phyloP scores from a whole-genome alignment of 345 rosid genomes.

The Balakata baccata region DNA sequence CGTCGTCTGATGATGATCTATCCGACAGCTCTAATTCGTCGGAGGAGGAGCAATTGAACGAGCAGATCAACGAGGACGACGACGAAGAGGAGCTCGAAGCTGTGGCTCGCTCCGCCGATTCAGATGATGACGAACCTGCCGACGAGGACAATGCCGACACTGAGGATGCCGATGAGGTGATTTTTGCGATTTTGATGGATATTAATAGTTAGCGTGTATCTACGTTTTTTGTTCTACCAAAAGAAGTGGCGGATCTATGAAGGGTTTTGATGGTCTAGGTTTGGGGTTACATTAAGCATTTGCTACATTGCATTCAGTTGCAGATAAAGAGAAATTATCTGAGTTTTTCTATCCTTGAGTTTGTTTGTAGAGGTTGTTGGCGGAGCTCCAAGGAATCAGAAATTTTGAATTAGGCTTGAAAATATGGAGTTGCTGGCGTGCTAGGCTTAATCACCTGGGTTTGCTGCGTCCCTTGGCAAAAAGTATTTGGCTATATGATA shows the following conservation, averaged over 20 bases:
- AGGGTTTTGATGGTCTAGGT: background rate
- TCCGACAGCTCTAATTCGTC: slow-evolving; percentile 61
- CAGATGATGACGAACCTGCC: slow-evolving; percentile 53
- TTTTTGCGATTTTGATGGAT: background rate
- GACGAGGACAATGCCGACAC: slow-evolving; percentile 19
- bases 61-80: slow-evolving; percentile 63
- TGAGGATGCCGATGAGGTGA: slow-evolving; percentile 48
- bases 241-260: background rate
- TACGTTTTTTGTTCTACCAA: slow-evolving; percentile 4
- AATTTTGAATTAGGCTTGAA: background rate
- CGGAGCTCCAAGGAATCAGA: background rate
- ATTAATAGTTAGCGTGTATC: background rate
- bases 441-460: background rate
- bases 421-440: background rate
- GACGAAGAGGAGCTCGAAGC: slow-evolving; percentile 98
- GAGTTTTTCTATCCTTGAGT: background rate
- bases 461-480: background rate
- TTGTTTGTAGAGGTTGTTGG: background rate
- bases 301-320: background rate
- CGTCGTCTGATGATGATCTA: slow-evolving; percentile 65
- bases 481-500: too few relatives aligned
- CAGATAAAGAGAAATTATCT: background rate
- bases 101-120: slow-evolving; percentile 77
- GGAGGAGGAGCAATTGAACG: slow-evolving; percentile 61
- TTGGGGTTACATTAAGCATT: background rate